Conservation (phyloP, 805 yeast genomes). For the Starmerella davenportii region DNA sequence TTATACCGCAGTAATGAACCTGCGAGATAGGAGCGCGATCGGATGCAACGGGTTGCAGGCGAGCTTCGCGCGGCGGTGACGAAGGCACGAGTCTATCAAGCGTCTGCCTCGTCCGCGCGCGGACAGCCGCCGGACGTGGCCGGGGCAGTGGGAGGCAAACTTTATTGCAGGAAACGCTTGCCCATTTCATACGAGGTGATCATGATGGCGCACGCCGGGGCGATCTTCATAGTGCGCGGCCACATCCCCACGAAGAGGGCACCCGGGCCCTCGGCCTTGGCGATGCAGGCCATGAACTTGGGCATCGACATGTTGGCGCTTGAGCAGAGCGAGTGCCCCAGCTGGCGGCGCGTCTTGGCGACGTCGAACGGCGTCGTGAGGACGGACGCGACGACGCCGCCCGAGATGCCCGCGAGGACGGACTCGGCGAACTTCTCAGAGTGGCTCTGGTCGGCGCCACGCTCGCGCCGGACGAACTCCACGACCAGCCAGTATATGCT, state of each 20-base stretch:
- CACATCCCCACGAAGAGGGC: constrained; percentile 76
- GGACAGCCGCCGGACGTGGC: too few species aligned
- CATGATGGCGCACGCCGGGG: constrained; percentile 98
- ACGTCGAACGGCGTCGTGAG: constrained; percentile 92
- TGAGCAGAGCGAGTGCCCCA: constrained; percentile 27
- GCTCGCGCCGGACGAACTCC: constrained; percentile 27
- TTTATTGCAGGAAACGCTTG: constrained; percentile 35
- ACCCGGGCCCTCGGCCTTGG: constrained; percentile 52
- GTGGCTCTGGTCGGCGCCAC: constrained; percentile 3
- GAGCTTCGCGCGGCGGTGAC: too few species aligned
- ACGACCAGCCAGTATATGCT: constrained; percentile 88
- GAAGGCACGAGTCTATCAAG: too few species aligned
- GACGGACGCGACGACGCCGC: constrained; percentile 75
- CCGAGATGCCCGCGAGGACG: constrained; percentile 63
- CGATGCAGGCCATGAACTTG: constrained; percentile 42
- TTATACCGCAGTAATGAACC: too few species aligned
- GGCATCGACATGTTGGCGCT: constrained; percentile 36
- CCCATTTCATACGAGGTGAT: constrained; percentile 85
- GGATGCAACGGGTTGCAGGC: too few species aligned
- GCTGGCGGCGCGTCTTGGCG: constrained; percentile 82
- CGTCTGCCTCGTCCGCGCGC: too few species aligned
- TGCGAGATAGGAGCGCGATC: too few species aligned
- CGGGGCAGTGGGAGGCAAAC: too few species aligned
- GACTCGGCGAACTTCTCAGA: constrained; percentile 21
- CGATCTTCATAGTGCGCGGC: constrained; percentile 78